Percentiles rank a stretch among this genome's conserved stretches.
These are phyloP conservation scores for Allium fistulosum DNA, from an alignment of 106 monocot genomes.

Conservation along the genomic window DNA sequence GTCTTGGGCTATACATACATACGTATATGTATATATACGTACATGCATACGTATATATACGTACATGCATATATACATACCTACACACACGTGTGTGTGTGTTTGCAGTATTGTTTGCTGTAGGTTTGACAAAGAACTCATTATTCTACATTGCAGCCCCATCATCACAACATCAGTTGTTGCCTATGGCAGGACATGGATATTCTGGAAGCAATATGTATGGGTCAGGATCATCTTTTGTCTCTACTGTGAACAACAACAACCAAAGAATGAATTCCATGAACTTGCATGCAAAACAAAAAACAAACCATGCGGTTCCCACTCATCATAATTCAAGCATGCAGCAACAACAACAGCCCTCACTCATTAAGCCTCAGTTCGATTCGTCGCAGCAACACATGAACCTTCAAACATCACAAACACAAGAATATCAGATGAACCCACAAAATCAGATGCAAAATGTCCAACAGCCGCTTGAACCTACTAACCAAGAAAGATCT, in stretches of 20 bases:
- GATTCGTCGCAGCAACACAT: conserved; percentile 53
- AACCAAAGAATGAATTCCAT: conserved; percentile 39
- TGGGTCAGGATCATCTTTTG: conserved; percentile 27
- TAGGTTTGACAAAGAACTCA: not conserved
- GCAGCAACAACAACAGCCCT: conserved; percentile 36
- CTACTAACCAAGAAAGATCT: conserved; percentile 18
- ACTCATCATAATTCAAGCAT: conserved; percentile 31
- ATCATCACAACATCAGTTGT: conserved; percentile 31
- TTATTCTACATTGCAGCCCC: conserved; percentile 29
- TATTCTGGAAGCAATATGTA: conserved; percentile 48
- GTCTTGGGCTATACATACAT: no score
- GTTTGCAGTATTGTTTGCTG: no score
- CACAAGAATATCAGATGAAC: conserved; percentile 38
- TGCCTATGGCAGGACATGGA: conserved; percentile 48
- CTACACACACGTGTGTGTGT: no score
- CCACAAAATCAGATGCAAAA: conserved; percentile 43
- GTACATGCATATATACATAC: no score
- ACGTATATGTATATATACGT: no score
- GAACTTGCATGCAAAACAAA: conserved; percentile 44
- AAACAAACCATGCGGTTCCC: conserved; percentile 20
- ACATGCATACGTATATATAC: no score
- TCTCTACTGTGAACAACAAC: conserved; percentile 35
- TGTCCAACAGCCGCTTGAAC: conserved; percentile 34
- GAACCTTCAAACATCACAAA: conserved; percentile 49
- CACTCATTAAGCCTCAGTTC: conserved; percentile 35